Percentiles rank a stretch among this genome's conserved stretches.
phyloP scores from a whole-genome alignment of 2,329 filamentous ascomycete species.

The Alternaria angustiovoidea region DNA sequence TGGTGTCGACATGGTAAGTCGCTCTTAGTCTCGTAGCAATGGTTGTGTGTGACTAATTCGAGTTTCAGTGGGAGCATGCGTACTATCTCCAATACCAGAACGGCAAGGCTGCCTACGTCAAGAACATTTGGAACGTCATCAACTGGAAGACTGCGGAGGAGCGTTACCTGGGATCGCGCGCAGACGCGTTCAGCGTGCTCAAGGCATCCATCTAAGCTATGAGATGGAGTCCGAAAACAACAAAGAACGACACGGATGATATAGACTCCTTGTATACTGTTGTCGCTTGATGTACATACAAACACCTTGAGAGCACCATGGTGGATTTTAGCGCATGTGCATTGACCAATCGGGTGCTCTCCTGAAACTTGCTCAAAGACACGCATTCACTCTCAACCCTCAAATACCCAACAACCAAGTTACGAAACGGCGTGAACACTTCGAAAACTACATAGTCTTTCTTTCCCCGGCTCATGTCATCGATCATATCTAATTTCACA shows the following conservation, averaged over 20 bases:
- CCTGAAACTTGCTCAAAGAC: slow-evolving; percentile 49
- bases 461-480: no score
- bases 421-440: neutral
- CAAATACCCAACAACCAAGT: slow-evolving; percentile 1
- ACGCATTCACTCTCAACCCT: slow-evolving; percentile 38
- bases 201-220: slow-evolving; percentile 44
- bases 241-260: neutral
- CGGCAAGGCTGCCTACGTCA: slow-evolving; percentile 76
- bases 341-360: slow-evolving; percentile 42
- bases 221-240: neutral
- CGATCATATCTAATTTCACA: neutral
- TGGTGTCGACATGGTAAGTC: slow-evolving; percentile 74
- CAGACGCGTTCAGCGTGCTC: slow-evolving; percentile 50
- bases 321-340: slow-evolving; percentile 24
- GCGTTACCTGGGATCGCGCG: slow-evolving; percentile 62
- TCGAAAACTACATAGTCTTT: neutral
- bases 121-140: slow-evolving; percentile 80
- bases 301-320: slow-evolving; percentile 28
- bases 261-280: neutral
- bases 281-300: neutral
- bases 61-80: slow-evolving; percentile 77
- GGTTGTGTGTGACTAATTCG: neutral
- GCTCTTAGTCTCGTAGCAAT: neutral
- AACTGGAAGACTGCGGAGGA: slow-evolving; percentile 77
- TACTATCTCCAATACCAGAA: slow-evolving; percentile 88